Evolutionary conservation across 148 eudicot species (phyloP).

Genomic region (Pouteria glomerata): DNA sequence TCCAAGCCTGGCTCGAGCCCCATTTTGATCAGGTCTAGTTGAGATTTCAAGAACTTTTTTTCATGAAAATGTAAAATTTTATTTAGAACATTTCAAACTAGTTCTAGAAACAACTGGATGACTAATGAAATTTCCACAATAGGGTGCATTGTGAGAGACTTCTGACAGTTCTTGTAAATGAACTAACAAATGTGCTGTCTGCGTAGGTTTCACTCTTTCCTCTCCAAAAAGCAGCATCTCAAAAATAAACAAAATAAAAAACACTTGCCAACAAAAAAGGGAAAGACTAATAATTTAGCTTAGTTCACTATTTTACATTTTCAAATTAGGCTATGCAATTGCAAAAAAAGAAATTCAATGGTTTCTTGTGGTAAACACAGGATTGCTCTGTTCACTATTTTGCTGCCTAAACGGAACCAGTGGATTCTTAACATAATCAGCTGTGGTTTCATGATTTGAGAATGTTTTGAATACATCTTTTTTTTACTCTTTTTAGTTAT

Average conservation of each 20-base stretch:
- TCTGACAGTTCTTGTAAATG: neutral
- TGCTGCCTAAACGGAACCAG: neutral
- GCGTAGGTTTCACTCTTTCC: neutral
- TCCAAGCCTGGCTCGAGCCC: too few relatives aligned
- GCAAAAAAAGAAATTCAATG: neutral
- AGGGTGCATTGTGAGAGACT: neutral
- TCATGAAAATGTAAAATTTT: neutral
- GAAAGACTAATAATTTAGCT: neutral
- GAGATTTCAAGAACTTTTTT: constrained; percentile 4
- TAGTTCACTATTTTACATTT: too few relatives aligned
- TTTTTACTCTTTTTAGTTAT: neutral
- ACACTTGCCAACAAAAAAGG: neutral
- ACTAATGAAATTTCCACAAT: neutral
- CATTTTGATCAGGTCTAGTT: too few relatives aligned
- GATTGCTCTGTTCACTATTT: neutral
- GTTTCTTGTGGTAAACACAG: too few relatives aligned
- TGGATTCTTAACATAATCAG: neutral
- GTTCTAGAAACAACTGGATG: neutral
- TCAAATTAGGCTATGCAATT: neutral
- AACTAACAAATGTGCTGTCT: neutral
- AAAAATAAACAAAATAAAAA: too few relatives aligned
- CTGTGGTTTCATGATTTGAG: neutral
- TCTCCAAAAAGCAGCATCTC: too few relatives aligned
- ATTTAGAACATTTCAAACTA: constrained; percentile 3
- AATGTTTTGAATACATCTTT: constrained; percentile 8